These are phyloP conservation scores for Ampelocalamus luodianensis DNA, from an alignment of 176 grass and related monocot species.

Conservation along the genomic window DNA sequence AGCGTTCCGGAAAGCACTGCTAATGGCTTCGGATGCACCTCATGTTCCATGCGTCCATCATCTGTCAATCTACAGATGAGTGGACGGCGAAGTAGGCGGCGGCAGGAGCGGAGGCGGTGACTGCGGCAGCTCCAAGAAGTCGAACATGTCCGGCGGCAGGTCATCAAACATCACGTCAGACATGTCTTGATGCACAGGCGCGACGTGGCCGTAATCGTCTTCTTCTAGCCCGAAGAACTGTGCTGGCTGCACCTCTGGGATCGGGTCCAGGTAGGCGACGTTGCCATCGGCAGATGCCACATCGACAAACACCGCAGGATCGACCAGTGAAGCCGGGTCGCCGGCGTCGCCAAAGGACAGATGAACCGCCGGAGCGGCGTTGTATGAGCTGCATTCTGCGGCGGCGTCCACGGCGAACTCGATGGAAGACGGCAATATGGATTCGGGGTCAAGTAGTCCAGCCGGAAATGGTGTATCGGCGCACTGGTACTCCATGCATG, in stretches of 20 bases:
- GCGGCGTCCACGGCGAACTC: background rate
- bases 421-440: background rate
- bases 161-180: conserved; percentile 38
- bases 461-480: background rate
- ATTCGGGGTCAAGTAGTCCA: background rate
- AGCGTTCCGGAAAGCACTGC: background rate
- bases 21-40: background rate
- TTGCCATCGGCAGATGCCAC: background rate
- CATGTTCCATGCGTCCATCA: background rate
- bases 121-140: conserved; percentile 42
- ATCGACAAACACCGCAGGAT: background rate
- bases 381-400: background rate
- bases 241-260: background rate
- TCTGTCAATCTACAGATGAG: background rate
- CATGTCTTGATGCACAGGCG: background rate
- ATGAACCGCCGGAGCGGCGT: background rate
- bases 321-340: background rate
- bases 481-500: background rate
- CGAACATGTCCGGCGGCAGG: conserved; percentile 29
- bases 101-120: background rate
- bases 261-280: conserved; percentile 17
- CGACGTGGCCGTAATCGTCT: conserved; percentile 9
- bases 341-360: background rate
- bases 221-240: conserved; percentile 28
- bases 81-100: background rate